Evolutionary conservation across 73 alveolate species (phyloP).

Genomic region (Tetrahymena thermophila): DNA sequence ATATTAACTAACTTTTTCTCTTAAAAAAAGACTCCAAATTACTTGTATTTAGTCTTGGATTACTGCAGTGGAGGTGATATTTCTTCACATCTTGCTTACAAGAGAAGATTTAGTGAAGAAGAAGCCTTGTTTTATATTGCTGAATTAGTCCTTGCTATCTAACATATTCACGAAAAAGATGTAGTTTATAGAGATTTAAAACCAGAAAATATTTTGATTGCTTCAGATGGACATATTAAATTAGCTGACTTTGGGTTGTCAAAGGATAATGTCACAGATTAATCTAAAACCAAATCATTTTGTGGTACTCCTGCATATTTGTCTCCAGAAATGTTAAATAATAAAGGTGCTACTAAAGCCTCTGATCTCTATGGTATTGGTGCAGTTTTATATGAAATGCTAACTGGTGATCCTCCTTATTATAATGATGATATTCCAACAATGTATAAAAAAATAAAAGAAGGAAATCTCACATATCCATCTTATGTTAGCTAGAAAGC

Average conservation of each 20-base stretch:
- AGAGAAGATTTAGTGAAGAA: slow-evolving; percentile 63
- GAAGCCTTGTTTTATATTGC: slow-evolving; percentile 70
- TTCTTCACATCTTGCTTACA: slow-evolving; percentile 50
- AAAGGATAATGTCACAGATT: slow-evolving; percentile 65
- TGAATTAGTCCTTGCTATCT: slow-evolving; percentile 75
- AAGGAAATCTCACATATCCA: slow-evolving; percentile 54
- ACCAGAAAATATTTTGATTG: slow-evolving; percentile 77
- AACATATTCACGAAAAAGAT: slow-evolving; percentile 71
- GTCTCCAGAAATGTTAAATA: slow-evolving; percentile 69
- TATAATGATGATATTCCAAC: slow-evolving; percentile 57
- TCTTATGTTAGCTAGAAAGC: slow-evolving; percentile 57
- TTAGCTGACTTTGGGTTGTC: slow-evolving; percentile 84
- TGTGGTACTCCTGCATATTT: slow-evolving; percentile 83
- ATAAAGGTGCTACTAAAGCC: slow-evolving; percentile 68
- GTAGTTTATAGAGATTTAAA: slow-evolving; percentile 81
- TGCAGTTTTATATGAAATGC: slow-evolving; percentile 69
- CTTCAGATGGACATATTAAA: slow-evolving; percentile 69
- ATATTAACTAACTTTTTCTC: slow-evolving; percentile 54
- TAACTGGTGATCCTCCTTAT: slow-evolving; percentile 73
- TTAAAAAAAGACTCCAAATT: slow-evolving; percentile 75
- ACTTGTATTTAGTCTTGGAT: slow-evolving; percentile 74
- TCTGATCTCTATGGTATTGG: slow-evolving; percentile 83
- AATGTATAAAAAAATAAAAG: slow-evolving; percentile 66
- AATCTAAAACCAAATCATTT: slow-evolving; percentile 57
- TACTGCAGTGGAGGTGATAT: slow-evolving; percentile 87